Base-by-base conservation (phyloP, 2,329 filamentous ascomycete species). In the Metarhizium anisopliae region DNA sequence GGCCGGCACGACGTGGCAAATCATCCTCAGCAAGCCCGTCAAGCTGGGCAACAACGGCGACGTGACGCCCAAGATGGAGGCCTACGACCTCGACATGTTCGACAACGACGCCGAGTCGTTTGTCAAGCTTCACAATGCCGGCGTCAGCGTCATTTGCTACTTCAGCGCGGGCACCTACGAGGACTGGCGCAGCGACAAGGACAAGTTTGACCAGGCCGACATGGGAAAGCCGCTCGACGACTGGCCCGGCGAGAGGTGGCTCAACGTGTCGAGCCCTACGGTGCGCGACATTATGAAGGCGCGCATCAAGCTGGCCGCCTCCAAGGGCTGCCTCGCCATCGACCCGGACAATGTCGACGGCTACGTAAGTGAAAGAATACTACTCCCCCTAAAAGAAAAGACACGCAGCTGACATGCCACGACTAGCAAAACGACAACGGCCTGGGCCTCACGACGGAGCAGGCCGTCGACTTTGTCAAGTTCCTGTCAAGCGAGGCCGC, bases 291-390 rank as follows among this genome's bases (percentile, higher is more conserved):
- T 90, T 63, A 89, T 90, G 84, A 70, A 70, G 54, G 64, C 68
- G 38, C 77, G 86, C 25, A 79, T 90, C 40, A 73, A 80, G 50
- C 63, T 83, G 45, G 86, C 87, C 0, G 68, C 68, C 18, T 58
- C 74, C 30, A 87, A 87, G 66, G 83, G 83, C 4, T 89, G 85
- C 61, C 79, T 87, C 63, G 86, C 80, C 4, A 78, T 89, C 7
- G 86, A 89, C 65, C 83, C 85, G 0, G 86, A 89, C 65, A 89
- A 89, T 60, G 78, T 89, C 6, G 86, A 88, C 63, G 84, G 77
- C 2, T 88, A 82, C 65, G 20, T 49, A 29, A 30, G 20, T 20
- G 2, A n/a, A 16, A 3, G 3, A 25, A 25, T 25, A 25, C 20
- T 25, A 25, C 20, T 3, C 20, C 20, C 20, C 20, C 20, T 25